Evolutionary conservation across 257 asterid species (phyloP).

Genomic region (Solanum tarijense): DNA sequence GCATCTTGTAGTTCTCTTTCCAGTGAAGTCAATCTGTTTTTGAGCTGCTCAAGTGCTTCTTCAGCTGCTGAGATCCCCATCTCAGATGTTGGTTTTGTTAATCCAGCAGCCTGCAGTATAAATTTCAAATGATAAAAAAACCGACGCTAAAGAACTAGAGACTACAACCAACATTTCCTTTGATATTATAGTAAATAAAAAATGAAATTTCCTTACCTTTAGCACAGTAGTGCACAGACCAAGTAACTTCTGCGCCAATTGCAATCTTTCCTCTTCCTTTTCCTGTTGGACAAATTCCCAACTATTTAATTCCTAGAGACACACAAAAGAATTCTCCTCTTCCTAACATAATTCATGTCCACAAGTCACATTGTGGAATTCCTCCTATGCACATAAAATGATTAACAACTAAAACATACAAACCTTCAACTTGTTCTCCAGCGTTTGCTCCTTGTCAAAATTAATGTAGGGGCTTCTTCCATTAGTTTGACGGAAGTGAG

Average conservation of each 20-base stretch:
- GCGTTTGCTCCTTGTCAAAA: slow-evolving; percentile 65
- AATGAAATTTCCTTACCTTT: slow-evolving; percentile 33
- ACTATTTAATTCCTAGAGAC: background rate
- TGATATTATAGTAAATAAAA: background rate
- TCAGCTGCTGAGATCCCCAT: slow-evolving; percentile 53
- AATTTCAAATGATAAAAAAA: slow-evolving; percentile 1
- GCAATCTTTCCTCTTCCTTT: slow-evolving; percentile 76
- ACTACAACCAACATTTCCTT: background rate
- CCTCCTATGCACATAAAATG: background rate
- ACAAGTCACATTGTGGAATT: background rate
- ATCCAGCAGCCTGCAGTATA: slow-evolving; percentile 71
- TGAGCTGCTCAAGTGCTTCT: slow-evolving; percentile 73
- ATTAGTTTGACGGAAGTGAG: slow-evolving; percentile 65
- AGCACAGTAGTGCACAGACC: slow-evolving; percentile 72
- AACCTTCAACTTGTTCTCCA: slow-evolving; percentile 68
- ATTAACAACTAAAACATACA: background rate
- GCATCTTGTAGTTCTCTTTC: slow-evolving; percentile 72
- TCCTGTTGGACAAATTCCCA: slow-evolving; percentile 38
- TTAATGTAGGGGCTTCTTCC: slow-evolving; percentile 57
- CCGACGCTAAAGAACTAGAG: background rate
- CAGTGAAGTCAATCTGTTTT: slow-evolving; percentile 33
- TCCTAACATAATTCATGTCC: background rate
- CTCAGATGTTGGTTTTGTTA: slow-evolving; percentile 49
- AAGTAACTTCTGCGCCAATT: slow-evolving; percentile 76
- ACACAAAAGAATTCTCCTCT: background rate